A percentile compares a stretch with the other conserved stretches of the same genome.
Evolutionary conservation across 2,329 filamentous ascomycete genomes (phyloP).

Genomic region (Acephala macrosclerotiorum): DNA sequence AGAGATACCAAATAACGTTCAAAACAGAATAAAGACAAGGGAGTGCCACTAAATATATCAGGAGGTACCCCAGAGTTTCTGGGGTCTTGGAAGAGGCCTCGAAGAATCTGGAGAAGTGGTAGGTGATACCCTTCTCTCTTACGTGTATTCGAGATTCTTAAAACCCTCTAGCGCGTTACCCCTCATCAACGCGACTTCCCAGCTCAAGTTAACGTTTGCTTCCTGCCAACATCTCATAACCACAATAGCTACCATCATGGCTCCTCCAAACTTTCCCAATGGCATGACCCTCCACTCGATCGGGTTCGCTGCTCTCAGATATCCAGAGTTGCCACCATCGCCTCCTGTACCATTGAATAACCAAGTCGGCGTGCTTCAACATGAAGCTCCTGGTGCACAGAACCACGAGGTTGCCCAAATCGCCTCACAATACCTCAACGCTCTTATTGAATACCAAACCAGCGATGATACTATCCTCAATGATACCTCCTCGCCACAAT

Average conservation of each 20-base stretch:
- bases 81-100: too few relatives aligned
- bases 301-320: slow-evolving; percentile 35
- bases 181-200: too few relatives aligned
- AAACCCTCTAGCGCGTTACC: too few relatives aligned
- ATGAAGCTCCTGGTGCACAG: slow-evolving; percentile 16
- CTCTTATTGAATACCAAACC: slow-evolving; percentile 35
- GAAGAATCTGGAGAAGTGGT: too few relatives aligned
- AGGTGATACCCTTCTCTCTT: too few relatives aligned
- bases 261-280: slow-evolving; percentile 32
- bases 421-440: slow-evolving; percentile 36
- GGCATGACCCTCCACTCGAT: slow-evolving; percentile 32
- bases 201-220: too few relatives aligned
- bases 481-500: slow-evolving; percentile 32
- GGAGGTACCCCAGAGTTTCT: too few relatives aligned
- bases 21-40: too few relatives aligned
- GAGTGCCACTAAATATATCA: too few relatives aligned
- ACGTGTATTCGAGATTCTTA: too few relatives aligned
- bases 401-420: slow-evolving; percentile 35
- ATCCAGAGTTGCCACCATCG: slow-evolving; percentile 26
- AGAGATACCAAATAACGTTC: too few relatives aligned
- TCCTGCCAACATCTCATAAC: too few relatives aligned
- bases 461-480: slow-evolving; percentile 32
- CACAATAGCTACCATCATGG: slow-evolving; percentile 23
- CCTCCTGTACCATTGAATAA: slow-evolving; percentile 29
- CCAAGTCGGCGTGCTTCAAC: slow-evolving; percentile 34